Evolutionary conservation across 176 grass and related monocot genomes (phyloP), one percentile per base, ranked within the genome.

Genomic region (Pontederia paniculata): DNA sequence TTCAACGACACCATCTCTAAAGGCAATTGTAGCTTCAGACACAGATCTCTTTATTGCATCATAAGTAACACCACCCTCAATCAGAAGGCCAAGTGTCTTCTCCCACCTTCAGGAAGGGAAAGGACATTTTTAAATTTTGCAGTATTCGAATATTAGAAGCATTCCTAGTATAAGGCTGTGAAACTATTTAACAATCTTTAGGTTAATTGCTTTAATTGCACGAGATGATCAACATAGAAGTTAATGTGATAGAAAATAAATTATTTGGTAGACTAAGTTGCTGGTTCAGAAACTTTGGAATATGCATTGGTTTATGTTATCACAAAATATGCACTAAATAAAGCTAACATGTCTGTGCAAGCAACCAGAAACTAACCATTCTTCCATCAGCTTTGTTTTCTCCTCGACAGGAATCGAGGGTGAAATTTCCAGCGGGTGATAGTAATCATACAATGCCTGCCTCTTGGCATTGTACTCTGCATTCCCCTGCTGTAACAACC

Each of bases 361-460:
- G 54, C 9, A 70, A 28, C 6, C 10, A 31, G 14, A 23, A 8
- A 17, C 21, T 18, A 25, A 48, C 91, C 86, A 97, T 71, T 97
- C 86, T 54, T 97, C 91, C 91, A 97, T 90, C 31, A 97, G 77
- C 59, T 77, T 97, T 18, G 91, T 71, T 78, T 97, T 97, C 83
- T 97, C 83, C 0, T 55, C 76, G 1, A 87, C 81, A 11, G 86
- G 77, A 19, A 97, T 77, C n/a, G 76, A 75, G 0, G 91, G 82
- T 23, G 72, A 81, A 44, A 90, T 87, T 76, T 97, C 91, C 12
- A 97, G 83, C 8, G 80, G 91, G 57, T 97, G 91, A 79, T 97
- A 97, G 58, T 87, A 74, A 55, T 97, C 68, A 72, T 78, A 97
- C 71, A 97, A 48, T 0, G 58, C 77, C 21, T 90, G 79, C 70